Evolutionary conservation across 352 stramenopile species (phyloP).

Genomic region (Phytophthora syringae): DNA sequence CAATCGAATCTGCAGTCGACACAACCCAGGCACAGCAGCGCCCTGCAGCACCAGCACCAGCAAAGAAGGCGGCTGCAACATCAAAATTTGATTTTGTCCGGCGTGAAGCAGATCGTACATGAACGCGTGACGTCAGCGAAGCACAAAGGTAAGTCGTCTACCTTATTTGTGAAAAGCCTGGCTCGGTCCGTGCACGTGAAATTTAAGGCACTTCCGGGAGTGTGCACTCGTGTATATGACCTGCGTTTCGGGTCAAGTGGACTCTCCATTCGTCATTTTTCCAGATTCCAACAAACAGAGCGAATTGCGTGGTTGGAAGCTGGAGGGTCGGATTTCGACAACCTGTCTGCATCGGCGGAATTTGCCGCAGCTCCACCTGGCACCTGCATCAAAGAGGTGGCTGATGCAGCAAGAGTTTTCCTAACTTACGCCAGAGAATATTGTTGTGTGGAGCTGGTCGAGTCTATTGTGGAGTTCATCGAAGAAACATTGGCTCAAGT

Average conservation of each 20-base stretch:
- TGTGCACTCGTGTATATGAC: not conserved
- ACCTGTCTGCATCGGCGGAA: not conserved
- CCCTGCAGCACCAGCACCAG: no score
- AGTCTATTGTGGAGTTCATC: not conserved
- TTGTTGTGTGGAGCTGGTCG: not conserved
- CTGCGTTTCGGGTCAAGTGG: not conserved
- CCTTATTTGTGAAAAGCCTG: not conserved
- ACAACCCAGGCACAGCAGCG: no score
- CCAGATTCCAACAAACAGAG: no score
- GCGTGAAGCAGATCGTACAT: not conserved
- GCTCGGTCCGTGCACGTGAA: not conserved
- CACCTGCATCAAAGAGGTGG: not conserved
- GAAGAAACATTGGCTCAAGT: no score
- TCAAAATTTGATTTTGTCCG: not conserved
- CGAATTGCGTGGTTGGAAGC: not conserved
- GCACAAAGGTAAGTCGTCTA: not conserved
- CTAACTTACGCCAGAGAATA: not conserved
- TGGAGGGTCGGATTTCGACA: not conserved
- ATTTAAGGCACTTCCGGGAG: not conserved
- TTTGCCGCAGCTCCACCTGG: not conserved
- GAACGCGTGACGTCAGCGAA: not conserved
- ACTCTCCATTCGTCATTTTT: no score
- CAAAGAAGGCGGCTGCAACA: no score
- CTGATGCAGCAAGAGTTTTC: no score
- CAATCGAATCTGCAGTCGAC: no score